Percentiles rank a stretch among this genome's conserved stretches.
These are phyloP conservation scores for Toxicodendron radicans DNA, from an alignment of 345 rosid species.

Conservation along the genomic window DNA sequence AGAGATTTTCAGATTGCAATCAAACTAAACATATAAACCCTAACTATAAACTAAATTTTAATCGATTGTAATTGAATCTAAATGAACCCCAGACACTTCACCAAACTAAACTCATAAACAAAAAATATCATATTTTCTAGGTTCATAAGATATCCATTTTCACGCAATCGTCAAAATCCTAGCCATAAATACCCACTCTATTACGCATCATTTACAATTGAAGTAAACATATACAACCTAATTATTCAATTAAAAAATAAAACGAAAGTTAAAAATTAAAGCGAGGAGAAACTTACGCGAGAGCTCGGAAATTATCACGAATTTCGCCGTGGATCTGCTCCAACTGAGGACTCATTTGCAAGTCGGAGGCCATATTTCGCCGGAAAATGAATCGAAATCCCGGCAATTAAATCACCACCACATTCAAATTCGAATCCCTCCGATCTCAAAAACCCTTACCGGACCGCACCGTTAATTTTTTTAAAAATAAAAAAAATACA, in stretches of 20 bases:
- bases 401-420: conserved; percentile 22
- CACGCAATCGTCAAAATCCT: too few relatives aligned
- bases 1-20: neutral
- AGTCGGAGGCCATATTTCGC: conserved; percentile 50
- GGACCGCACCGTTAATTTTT: neutral
- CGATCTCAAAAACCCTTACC: conserved; percentile 22
- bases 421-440: neutral
- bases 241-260: neutral
- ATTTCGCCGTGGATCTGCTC: conserved; percentile 99
- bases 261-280: neutral
- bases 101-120: too few relatives aligned
- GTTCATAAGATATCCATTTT: too few relatives aligned
- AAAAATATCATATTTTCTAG: too few relatives aligned
- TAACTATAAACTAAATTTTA: neutral
- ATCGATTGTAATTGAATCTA: too few relatives aligned
- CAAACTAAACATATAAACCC: neutral
- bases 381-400: conserved; percentile 35
- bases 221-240: neutral
- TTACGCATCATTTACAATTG: neutral
- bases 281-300: conserved; percentile 50
- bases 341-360: conserved; percentile 83
- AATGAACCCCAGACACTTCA: too few relatives aligned
- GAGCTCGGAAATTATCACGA: conserved; percentile 87
- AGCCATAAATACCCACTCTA: too few relatives aligned
- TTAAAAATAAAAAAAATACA: neutral